Evolutionary conservation across 192 early-diverging fungal genomes (phyloP).

Genomic region (Ambispora gerdemannii): DNA sequence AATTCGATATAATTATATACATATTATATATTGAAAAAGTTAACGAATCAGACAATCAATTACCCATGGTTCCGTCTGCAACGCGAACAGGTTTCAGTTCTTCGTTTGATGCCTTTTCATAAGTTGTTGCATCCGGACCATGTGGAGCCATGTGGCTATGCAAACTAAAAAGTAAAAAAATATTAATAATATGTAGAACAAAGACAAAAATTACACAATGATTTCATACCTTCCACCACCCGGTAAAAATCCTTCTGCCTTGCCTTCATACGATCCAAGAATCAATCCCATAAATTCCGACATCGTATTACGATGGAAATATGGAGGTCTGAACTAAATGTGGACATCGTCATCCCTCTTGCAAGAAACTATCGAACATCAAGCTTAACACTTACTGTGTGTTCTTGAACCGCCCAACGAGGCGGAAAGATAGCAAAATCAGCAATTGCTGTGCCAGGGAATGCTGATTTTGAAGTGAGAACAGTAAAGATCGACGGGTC

Average conservation of each 20-base stretch:
- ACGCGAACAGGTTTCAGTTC: constrained; percentile 76
- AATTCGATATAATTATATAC: neutral
- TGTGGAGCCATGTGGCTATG: constrained; percentile 88
- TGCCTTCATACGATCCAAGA: constrained; percentile 88
- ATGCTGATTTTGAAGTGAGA: constrained; percentile 82
- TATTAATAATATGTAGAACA: neutral
- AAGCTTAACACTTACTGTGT: constrained; percentile 81
- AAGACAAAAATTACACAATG: neutral
- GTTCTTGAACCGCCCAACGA: constrained; percentile 85
- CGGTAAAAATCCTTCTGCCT: constrained; percentile 85
- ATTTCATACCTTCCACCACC: constrained; percentile 71
- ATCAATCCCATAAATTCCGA: constrained; percentile 98
- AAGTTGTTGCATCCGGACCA: constrained; percentile 83
- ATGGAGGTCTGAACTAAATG: constrained; percentile 80
- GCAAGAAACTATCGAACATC: neutral
- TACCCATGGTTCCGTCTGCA: constrained; percentile 60
- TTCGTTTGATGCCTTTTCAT: constrained; percentile 66
- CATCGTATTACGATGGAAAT: constrained; percentile 98
- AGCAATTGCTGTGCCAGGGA: constrained; percentile 80
- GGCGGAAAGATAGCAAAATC: constrained; percentile 99
- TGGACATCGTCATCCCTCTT: too few relatives aligned
- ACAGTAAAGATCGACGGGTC: constrained; percentile 99
- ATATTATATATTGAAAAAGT: neutral
- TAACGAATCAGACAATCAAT: neutral
- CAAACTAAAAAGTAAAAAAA: constrained; percentile 35